Percentiles rank a stretch among this genome's conserved stretches.
Evolutionary conservation across 164 flowering plant genomes (phyloP).

Genomic region (Kalanchoe fedtschenkoi): DNA sequence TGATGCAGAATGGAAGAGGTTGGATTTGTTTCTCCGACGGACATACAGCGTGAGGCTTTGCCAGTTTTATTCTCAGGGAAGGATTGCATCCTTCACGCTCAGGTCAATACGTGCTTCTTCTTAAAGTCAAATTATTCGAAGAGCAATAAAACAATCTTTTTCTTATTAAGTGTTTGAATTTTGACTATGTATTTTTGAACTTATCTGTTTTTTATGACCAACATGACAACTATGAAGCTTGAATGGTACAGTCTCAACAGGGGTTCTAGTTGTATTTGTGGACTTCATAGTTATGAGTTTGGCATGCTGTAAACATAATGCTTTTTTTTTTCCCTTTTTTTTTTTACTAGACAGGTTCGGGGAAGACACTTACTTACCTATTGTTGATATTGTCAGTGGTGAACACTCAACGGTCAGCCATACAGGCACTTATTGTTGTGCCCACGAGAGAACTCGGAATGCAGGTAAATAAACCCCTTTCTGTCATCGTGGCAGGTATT

Average conservation of each 20-base stretch:
- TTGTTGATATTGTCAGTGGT: constrained; percentile 54
- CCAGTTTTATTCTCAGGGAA: constrained; percentile 66
- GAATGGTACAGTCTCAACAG: too few relatives aligned
- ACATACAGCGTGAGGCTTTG: constrained; percentile 63
- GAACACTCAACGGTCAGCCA: constrained; percentile 47
- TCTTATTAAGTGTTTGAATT: not conserved
- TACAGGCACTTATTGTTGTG: constrained; percentile 83
- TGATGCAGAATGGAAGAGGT: constrained; percentile 64
- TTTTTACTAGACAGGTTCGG: constrained; percentile 89
- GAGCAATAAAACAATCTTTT: too few relatives aligned
- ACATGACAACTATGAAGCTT: too few relatives aligned
- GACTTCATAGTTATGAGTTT: not conserved
- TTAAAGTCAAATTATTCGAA: not conserved
- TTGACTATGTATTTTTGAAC: too few relatives aligned
- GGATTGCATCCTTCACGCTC: constrained; percentile 92
- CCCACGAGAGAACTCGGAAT: constrained; percentile 96
- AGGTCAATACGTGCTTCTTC: constrained; percentile 35
- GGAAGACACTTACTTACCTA: constrained; percentile 92
- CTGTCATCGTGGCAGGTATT: not conserved
- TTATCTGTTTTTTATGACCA: too few relatives aligned
- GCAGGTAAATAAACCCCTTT: constrained; percentile 42
- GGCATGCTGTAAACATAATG: not conserved
- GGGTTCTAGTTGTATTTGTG: too few relatives aligned
- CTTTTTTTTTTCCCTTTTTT: constrained; percentile 5
- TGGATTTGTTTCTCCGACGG: constrained; percentile 67